Conservation (phyloP, 768 basidiomycete genomes). For the Pulveroboletus sp. region DNA sequence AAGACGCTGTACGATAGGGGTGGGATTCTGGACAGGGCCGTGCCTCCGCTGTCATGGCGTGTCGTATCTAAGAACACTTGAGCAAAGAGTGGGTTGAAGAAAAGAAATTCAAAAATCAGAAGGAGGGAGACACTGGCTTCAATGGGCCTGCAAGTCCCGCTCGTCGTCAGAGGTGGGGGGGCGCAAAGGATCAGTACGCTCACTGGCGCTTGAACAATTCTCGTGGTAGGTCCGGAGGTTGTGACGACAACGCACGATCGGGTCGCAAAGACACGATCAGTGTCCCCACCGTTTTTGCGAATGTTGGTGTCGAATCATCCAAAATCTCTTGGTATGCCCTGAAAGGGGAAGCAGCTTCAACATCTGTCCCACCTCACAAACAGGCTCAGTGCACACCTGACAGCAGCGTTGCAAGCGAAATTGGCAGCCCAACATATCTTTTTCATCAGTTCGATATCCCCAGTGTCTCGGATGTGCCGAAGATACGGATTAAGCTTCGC, state of each 20-base stretch:
- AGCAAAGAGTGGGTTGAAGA: slow-evolving; percentile 45
- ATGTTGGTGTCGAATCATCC: slow-evolving; percentile 48
- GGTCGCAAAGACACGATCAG: slow-evolving; percentile 50
- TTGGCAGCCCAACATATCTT: slow-evolving; percentile 56
- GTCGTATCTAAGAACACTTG: slow-evolving; percentile 41
- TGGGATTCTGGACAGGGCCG: slow-evolving; percentile 19
- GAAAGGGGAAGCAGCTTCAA: neutral
- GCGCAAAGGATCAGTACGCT: slow-evolving; percentile 6
- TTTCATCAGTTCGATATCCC: slow-evolving; percentile 48
- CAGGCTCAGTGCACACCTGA: slow-evolving; percentile 39
- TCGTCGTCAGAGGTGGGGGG: neutral
- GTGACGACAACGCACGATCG: slow-evolving; percentile 47
- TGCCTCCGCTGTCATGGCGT: slow-evolving; percentile 24
- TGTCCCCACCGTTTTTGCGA: slow-evolving; percentile 48
- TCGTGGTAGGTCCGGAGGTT: slow-evolving; percentile 42
- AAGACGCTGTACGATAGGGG: slow-evolving; percentile 46
- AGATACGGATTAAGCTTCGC: slow-evolving; percentile 66
- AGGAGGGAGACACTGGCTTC: slow-evolving; percentile 56
- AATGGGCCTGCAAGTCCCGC: slow-evolving; percentile 46
- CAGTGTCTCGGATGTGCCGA: slow-evolving; percentile 42
- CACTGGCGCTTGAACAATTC: slow-evolving; percentile 59
- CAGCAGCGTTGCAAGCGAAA: slow-evolving; percentile 44
- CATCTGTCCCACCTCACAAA: neutral
- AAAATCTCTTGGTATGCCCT: slow-evolving; percentile 56
- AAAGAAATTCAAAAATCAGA: slow-evolving; percentile 57